Conservation (phyloP, 1,284 basidiomycete genomes). For the Cerioporus squamosus region DNA sequence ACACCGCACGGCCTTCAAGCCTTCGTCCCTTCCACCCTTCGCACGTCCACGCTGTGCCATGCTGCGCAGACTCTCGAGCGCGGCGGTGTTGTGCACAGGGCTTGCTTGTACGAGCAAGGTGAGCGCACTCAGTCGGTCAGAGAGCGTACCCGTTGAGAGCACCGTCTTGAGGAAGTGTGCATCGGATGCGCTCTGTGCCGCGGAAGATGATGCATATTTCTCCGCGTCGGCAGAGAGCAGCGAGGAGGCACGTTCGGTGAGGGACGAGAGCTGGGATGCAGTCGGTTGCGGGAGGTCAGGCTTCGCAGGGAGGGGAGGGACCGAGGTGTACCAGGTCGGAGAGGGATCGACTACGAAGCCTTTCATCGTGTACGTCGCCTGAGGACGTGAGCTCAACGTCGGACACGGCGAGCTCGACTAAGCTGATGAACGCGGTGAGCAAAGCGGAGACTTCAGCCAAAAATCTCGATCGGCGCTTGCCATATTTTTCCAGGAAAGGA, state of each 20-base stretch:
- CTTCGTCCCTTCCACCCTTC: slow-evolving; percentile 91
- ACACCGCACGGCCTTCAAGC: slow-evolving; percentile 87
- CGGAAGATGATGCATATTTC: slow-evolving; percentile 46
- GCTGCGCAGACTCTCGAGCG: slow-evolving; percentile 74
- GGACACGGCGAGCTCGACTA: too few relatives aligned
- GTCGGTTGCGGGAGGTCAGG: slow-evolving; percentile 39
- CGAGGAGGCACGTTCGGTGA: slow-evolving; percentile 52
- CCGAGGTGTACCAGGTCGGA: slow-evolving; percentile 62
- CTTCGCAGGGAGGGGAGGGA: slow-evolving; percentile 36
- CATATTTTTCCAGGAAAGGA: too few relatives aligned
- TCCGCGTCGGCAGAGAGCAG: slow-evolving; percentile 57
- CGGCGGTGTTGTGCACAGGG: slow-evolving; percentile 87
- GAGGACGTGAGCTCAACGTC: too few relatives aligned
- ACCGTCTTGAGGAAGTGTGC: slow-evolving; percentile 84
- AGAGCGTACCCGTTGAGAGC: slow-evolving; percentile 87
- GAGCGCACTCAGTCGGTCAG: slow-evolving; percentile 92
- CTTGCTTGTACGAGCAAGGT: slow-evolving; percentile 91
- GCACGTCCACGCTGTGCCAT: slow-evolving; percentile 81
- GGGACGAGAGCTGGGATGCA: slow-evolving; percentile 46
- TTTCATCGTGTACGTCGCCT: too few relatives aligned
- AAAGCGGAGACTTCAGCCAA: too few relatives aligned
- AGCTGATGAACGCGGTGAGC: too few relatives aligned
- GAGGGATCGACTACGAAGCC: slow-evolving; percentile 36
- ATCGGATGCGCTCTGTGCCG: slow-evolving; percentile 62
- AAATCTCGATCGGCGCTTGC: too few relatives aligned